Conservation (phyloP, 2,329 filamentous ascomycete genomes). For the Akanthomyces muscarius region DNA sequence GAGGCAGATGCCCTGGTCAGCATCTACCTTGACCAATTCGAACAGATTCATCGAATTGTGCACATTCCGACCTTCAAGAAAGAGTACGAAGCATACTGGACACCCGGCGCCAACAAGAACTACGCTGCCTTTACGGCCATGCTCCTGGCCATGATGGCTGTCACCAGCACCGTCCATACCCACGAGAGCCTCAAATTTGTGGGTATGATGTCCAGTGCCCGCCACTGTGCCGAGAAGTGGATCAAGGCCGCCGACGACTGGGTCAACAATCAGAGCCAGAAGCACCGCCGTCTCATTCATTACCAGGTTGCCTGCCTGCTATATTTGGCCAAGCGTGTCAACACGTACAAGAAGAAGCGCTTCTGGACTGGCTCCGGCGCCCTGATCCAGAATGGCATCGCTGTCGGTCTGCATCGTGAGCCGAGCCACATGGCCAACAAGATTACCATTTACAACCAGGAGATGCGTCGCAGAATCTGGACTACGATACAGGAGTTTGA, state of each 20-base stretch:
- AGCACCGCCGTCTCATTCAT: constrained; percentile 57
- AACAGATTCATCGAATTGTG: constrained; percentile 53
- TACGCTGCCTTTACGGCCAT: constrained; percentile 54
- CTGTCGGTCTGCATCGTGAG: constrained; percentile 56
- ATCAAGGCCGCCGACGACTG: constrained; percentile 53
- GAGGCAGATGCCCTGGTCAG: constrained; percentile 47
- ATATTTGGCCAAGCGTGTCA: constrained; percentile 59
- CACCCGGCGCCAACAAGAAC: constrained; percentile 38
- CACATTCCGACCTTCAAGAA: constrained; percentile 57
- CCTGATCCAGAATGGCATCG: constrained; percentile 54
- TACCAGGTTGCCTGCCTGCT: constrained; percentile 57
- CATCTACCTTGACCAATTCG: constrained; percentile 52
- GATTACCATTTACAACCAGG: constrained; percentile 56
- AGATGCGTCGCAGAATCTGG: constrained; percentile 60
- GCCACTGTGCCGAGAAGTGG: constrained; percentile 53
- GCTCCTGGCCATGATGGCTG: constrained; percentile 56
- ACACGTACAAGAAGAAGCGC: constrained; percentile 61
- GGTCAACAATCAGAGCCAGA: constrained; percentile 54
- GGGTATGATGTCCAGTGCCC: constrained; percentile 55
- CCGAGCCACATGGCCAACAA: constrained; percentile 51
- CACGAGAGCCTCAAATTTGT: constrained; percentile 51
- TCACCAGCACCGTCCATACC: constrained; percentile 55
- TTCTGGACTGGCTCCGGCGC: constrained; percentile 57
- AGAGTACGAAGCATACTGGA: constrained; percentile 55
- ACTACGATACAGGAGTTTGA: constrained; percentile 59